A percentile compares a stretch with the other conserved stretches of the same genome.
Evolutionary conservation across 768 basidiomycete species (phyloP).

Genomic region (Termitomyces sp.): DNA sequence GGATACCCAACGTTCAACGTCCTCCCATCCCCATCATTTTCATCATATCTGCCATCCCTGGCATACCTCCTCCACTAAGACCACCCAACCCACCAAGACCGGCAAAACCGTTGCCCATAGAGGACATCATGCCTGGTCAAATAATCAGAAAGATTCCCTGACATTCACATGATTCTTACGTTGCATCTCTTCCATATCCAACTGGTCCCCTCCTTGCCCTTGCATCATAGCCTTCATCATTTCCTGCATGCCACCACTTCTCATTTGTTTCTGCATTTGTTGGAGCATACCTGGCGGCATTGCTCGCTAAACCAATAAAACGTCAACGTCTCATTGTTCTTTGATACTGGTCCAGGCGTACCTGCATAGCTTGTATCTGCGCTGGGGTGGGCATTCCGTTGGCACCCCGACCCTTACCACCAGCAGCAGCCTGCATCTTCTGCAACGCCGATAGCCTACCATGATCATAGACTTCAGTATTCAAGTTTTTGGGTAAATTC

Average conservation of each 20-base stretch:
- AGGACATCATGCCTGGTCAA: conserved; percentile 73
- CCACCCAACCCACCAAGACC: conserved; percentile 55
- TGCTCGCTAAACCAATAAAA: conserved; percentile 49
- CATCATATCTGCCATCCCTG: conserved; percentile 72
- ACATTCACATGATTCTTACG: conserved; percentile 35
- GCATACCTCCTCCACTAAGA: conserved; percentile 50
- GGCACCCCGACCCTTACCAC: conserved; percentile 80
- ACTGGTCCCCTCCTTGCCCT: conserved; percentile 82
- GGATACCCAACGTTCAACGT: conserved; percentile 21
- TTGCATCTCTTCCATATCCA: conserved; percentile 95
- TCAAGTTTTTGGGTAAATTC: neutral
- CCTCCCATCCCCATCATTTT: conserved; percentile 88
- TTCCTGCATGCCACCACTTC: conserved; percentile 86
- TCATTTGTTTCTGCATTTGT: conserved; percentile 82
- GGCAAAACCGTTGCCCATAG: conserved; percentile 71
- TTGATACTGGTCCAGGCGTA: conserved; percentile 26
- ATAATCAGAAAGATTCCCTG: neutral
- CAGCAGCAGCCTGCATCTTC: conserved; percentile 85
- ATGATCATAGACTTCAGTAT: neutral
- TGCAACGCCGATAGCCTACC: conserved; percentile 78
- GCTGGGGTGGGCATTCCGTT: conserved; percentile 89
- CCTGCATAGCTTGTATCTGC: conserved; percentile 94
- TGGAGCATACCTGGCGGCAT: conserved; percentile 96
- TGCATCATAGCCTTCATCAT: conserved; percentile 99
- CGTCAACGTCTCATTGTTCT: neutral